phyloP scores from a whole-genome alignment of 2,329 filamentous ascomycete genomes.

The Fusarium nodosum region DNA sequence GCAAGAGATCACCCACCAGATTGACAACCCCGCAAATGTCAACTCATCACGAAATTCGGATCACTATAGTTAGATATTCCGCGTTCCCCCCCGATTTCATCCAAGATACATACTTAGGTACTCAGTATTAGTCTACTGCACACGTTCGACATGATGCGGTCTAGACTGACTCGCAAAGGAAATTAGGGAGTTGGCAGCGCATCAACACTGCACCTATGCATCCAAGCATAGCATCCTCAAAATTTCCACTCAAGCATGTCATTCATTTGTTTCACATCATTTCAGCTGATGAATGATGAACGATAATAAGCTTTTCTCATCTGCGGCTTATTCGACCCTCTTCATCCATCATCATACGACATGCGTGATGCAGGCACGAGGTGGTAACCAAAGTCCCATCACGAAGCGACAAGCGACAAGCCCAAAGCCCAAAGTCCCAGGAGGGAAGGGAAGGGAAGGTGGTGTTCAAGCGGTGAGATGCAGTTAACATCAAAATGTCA shows the following conservation, averaged over 20 bases:
- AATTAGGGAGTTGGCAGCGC: constrained; percentile 1
- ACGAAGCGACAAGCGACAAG: constrained; percentile 27
- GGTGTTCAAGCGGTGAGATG: constrained; percentile 43
- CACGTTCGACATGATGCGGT: constrained; percentile 1
- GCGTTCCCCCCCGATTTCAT: neutral
- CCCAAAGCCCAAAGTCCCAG: neutral
- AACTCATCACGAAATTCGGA: constrained; percentile 19
- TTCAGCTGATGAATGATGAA: constrained; percentile 10
- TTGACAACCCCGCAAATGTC: constrained; percentile 47
- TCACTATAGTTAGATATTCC: constrained; percentile 1
- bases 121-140: neutral
- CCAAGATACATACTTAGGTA: neutral
- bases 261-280: constrained; percentile 10
- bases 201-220: neutral
- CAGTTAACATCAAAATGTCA: constrained; percentile 34
- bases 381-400: constrained; percentile 33
- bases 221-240: constrained; percentile 3
- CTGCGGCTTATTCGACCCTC: constrained; percentile 9
- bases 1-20: constrained; percentile 43
- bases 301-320: constrained; percentile 28
- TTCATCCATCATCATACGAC: constrained; percentile 8
- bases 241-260: neutral
- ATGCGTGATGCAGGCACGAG: constrained; percentile 33
- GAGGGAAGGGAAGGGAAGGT: constrained; percentile 7
- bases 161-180: constrained; percentile 20